Evolutionary conservation across 2,329 filamentous ascomycete genomes (phyloP).

Genomic region (Fusarium illudens): DNA sequence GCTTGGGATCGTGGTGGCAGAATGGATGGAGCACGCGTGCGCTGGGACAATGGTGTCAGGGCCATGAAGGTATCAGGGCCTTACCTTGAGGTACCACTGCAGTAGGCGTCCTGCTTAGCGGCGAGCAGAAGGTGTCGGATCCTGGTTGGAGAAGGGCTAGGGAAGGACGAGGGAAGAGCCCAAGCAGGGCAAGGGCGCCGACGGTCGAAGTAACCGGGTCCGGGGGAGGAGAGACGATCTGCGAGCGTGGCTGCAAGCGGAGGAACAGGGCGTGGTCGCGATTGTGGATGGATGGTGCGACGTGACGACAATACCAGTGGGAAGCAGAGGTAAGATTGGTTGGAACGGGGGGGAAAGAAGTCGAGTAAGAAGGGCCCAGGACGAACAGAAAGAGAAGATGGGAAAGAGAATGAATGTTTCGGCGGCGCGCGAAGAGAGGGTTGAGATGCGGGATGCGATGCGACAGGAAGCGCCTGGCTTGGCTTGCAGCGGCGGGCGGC

Average conservation of each 20-base stretch:
- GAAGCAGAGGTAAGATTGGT: neutral
- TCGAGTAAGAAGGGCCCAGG: neutral
- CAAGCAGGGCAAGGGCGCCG: constrained; percentile 30
- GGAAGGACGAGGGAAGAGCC: constrained; percentile 35
- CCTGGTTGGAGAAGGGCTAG: constrained; percentile 37
- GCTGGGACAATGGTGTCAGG: constrained; percentile 39
- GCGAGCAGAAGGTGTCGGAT: constrained; percentile 34
- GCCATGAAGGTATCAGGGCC: constrained; percentile 33
- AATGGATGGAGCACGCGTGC: constrained; percentile 32
- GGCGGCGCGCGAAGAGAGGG: neutral
- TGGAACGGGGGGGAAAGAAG: neutral
- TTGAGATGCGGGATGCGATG: constrained; percentile 1
- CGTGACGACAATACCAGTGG: constrained; percentile 11
- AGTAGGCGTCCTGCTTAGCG: constrained; percentile 33
- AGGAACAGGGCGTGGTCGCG: constrained; percentile 20
- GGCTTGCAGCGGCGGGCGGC: constrained; percentile 5
- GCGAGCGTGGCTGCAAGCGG: constrained; percentile 40
- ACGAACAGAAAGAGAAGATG: neutral
- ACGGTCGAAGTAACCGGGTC: constrained; percentile 37
- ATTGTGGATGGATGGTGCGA: constrained; percentile 32
- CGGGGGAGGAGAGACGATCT: constrained; percentile 38
- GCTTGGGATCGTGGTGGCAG: constrained; percentile 26
- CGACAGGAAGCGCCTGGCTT: constrained; percentile 1
- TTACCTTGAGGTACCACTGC: constrained; percentile 37
- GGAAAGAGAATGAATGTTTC: neutral